Conservation (phyloP, 78 protist species). For the Dictyostelium discoideum region DNA sequence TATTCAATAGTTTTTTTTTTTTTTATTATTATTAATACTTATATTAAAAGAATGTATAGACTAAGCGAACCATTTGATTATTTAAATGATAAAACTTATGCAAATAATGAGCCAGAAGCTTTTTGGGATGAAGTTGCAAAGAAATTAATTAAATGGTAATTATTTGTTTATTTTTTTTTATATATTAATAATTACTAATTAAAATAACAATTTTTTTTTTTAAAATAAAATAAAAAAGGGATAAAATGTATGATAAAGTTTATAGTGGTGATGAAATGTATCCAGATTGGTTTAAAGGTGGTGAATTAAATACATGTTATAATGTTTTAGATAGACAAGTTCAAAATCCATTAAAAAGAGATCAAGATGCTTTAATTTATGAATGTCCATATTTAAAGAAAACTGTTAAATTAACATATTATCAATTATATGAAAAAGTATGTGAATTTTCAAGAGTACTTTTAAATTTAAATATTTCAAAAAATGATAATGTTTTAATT, state of each 20-base stretch:
- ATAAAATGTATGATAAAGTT: background rate
- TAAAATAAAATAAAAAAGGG: background rate
- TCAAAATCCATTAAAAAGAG: background rate
- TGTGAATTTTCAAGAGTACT: slow-evolving; percentile 81
- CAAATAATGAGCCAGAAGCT: background rate
- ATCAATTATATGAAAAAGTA: slow-evolving; percentile 52
- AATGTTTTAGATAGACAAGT: slow-evolving; percentile 74
- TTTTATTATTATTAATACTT: too few species aligned
- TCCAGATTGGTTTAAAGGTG: slow-evolving; percentile 88
- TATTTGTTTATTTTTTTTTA: too few species aligned
- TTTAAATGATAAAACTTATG: background rate
- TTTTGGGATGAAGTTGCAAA: slow-evolving; percentile 46
- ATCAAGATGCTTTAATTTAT: slow-evolving; percentile 17
- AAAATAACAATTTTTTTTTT: background rate
- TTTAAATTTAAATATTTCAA: slow-evolving; percentile 70
- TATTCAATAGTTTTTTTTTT: too few species aligned
- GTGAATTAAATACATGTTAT: slow-evolving; percentile 83
- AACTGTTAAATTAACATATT: background rate
- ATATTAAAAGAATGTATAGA: background rate
- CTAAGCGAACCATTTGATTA: slow-evolving; percentile 4
- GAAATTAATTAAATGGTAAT: background rate
- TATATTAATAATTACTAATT: too few species aligned
- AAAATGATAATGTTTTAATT: slow-evolving; percentile 91
- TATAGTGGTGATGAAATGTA: background rate
- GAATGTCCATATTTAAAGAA: slow-evolving; percentile 65